Evolutionary conservation across 2,329 filamentous ascomycete species (phyloP), one percentile per base, ranked within the genome.

Genomic region (Aspergillus pseudonomiae): DNA sequence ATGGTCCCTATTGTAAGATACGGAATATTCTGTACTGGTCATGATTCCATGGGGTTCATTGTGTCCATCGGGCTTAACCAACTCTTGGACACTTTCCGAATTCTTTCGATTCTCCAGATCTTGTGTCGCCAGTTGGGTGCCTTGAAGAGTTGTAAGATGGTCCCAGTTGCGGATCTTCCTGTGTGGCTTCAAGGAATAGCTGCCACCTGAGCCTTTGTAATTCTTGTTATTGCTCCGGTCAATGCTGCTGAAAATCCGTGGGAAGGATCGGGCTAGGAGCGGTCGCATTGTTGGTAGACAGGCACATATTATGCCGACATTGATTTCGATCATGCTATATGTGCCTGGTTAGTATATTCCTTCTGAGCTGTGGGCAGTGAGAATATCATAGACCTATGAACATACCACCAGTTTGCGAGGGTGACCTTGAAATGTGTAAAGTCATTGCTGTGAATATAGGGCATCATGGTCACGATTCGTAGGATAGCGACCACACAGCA

Each of bases 401-500:
- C 65, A 21, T 65, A 67, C 65, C 58, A 58, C 65, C 63, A 67
- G 30, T 67, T 67, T 6, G 65, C 65, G 11, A 67, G 19, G 12
- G 63, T 65, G 12, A 67, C 63, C 46, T 67, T 65, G 41, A 59
- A 67, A 55, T 57, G 59, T 0, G 65, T 67, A n/a, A 67, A 61
- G 36, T 65, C 65, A n/a, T 39, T 60, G 52, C 59, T 61, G 46
- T 57, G n/a, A 4, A 65, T 24, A 24, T 63, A 65, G 1, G 61
- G 65, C 56, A 65, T 63, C 65, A 67, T 67, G 2, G 65, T 65
- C 10, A 67, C 59, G 12, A 67, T 64, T 16, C 63, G 63, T n/a
- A 67, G 32, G 26, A 65, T 62, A 11, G 65, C 63, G 28, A 67
- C 48, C 11, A 67, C 53, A 24, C 65, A 67, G 10, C 63, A 63